Evolutionary conservation across 345 rosid species (phyloP).

Genomic region (Hibiscus syriacus): DNA sequence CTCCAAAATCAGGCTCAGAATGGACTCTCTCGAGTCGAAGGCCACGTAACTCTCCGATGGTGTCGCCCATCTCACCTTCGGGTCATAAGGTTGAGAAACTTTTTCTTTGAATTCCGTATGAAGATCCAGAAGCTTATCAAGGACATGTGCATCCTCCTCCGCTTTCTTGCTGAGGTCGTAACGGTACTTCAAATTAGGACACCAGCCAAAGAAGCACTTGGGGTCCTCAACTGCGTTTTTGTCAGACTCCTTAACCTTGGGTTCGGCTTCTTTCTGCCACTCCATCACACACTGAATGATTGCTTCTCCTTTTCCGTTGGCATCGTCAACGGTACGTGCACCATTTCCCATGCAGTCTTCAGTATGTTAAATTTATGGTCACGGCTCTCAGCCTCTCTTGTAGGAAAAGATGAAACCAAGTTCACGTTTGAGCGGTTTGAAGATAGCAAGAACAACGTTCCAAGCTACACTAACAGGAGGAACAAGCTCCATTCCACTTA

Average conservation of each 20-base stretch:
- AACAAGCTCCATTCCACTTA: background rate
- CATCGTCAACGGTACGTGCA: background rate
- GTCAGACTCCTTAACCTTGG: background rate
- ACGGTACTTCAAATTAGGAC: background rate
- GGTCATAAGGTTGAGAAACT: background rate
- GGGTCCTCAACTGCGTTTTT: background rate
- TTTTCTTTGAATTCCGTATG: background rate
- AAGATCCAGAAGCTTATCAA: background rate
- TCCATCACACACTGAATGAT: background rate
- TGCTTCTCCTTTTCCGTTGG: background rate
- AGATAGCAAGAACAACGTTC: background rate
- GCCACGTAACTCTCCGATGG: background rate
- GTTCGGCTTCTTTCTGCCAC: background rate
- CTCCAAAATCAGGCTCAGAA: background rate
- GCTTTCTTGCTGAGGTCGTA: conserved; percentile 15
- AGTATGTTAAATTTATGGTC: background rate
- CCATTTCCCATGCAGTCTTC: background rate
- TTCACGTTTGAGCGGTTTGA: background rate
- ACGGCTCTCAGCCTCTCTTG: background rate
- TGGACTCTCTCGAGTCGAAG: conserved; percentile 13
- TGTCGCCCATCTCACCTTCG: background rate
- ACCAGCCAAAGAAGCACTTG: background rate
- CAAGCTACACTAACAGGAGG: too few relatives aligned
- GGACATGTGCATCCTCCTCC: background rate
- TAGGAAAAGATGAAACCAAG: background rate